Percentiles rank a stretch among this genome's conserved stretches.
Conservation (phyloP, 169 alveolate genomes). For the Besnoitia besnoiti region DNA sequence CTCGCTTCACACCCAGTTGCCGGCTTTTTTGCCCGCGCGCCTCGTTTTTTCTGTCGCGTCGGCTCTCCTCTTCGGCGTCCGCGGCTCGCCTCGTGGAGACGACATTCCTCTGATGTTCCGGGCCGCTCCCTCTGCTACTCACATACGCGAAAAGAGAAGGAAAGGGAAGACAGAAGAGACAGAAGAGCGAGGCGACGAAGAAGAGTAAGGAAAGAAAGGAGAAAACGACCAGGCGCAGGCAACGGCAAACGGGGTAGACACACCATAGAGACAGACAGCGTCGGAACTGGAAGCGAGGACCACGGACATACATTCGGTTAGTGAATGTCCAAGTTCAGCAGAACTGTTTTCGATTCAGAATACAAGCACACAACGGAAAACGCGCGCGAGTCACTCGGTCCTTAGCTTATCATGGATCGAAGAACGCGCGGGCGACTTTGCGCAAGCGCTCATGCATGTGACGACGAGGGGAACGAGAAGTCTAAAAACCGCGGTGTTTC, state of each 20-base stretch:
- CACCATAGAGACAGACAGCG: neutral
- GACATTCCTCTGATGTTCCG: no score
- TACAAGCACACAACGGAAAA: no score
- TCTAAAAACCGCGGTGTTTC: neutral
- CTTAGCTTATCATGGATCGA: no score
- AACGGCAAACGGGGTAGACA: neutral
- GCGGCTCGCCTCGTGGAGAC: neutral
- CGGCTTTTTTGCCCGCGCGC: no score
- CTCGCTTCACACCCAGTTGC: no score
- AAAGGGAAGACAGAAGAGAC: neutral
- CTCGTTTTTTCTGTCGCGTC: neutral
- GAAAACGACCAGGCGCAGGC: neutral
- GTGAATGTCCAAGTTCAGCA: no score
- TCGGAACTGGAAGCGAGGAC: neutral
- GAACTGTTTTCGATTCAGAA: no score
- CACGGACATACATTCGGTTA: no score
- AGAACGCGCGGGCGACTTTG: no score
- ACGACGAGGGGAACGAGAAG: no score
- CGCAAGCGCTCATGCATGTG: neutral
- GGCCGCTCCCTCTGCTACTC: neutral
- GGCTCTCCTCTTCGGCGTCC: neutral
- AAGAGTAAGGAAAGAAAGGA: neutral
- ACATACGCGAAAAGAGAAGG: neutral
- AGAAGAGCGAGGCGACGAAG: no score
- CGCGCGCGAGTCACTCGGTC: no score